Conservation (phyloP, 2,329 filamentous ascomycete species). For the Colletotrichum caudatum region DNA sequence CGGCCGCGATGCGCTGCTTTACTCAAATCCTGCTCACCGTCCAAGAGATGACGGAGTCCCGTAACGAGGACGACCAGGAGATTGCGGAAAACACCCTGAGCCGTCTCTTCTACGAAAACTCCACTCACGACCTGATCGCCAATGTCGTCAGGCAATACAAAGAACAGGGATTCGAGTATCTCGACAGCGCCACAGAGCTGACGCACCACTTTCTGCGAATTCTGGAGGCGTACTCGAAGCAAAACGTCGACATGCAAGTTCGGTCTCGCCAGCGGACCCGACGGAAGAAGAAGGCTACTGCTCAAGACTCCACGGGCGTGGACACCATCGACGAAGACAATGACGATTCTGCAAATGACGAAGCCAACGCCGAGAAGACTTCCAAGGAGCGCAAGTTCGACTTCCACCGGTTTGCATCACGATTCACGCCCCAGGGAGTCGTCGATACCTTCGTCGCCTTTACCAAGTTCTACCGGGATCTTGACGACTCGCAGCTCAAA, state of each 20-base stretch:
- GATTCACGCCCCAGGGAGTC: slow-evolving; percentile 85
- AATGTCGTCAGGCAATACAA: slow-evolving; percentile 88
- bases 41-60: slow-evolving; percentile 89
- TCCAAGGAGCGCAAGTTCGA: slow-evolving; percentile 92
- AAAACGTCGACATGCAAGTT: slow-evolving; percentile 93
- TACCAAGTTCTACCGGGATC: slow-evolving; percentile 82
- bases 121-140: slow-evolving; percentile 89
- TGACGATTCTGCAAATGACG: slow-evolving; percentile 79
- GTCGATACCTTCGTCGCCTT: slow-evolving; percentile 91
- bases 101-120: slow-evolving; percentile 98
- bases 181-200: slow-evolving; percentile 92
- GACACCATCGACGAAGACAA: slow-evolving; percentile 67
- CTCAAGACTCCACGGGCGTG: slow-evolving; percentile 55
- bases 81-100: slow-evolving; percentile 98
- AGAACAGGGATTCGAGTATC: slow-evolving; percentile 91
- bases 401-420: slow-evolving; percentile 83
- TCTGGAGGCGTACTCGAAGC: slow-evolving; percentile 92
- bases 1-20: slow-evolving; percentile 91
- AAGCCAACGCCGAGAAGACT: slow-evolving; percentile 75
- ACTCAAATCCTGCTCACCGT: slow-evolving; percentile 94
- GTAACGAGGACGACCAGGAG: slow-evolving; percentile 92
- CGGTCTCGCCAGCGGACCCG: slow-evolving; percentile 81
- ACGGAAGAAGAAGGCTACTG: slow-evolving; percentile 77
- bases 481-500: slow-evolving; percentile 85
- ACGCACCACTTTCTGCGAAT: slow-evolving; percentile 92